Evolutionary conservation across 805 yeast species (phyloP).

Genomic region (Saturnispora zaruensis): DNA sequence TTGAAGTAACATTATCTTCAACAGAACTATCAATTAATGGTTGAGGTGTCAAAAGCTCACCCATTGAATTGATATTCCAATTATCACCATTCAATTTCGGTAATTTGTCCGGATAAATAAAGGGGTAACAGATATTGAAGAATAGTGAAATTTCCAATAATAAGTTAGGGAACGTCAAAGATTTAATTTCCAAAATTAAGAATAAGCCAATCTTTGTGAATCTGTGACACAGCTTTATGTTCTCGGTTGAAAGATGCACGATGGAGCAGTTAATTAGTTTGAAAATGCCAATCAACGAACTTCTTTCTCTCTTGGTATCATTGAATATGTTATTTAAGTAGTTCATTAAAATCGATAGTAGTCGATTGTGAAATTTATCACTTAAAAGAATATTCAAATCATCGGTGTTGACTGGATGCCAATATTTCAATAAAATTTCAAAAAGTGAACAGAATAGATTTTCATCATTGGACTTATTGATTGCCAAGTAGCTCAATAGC

Average conservation of each 20-base stretch:
- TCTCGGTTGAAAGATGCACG: conserved; percentile 33
- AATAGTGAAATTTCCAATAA: conserved; percentile 39
- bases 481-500: conserved; percentile 12
- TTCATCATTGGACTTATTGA: conserved; percentile 15
- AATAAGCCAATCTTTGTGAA: conserved; percentile 34
- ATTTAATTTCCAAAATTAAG: conserved; percentile 29
- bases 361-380: conserved; percentile 8
- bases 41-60: not conserved
- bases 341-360: conserved; percentile 12
- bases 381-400: not conserved
- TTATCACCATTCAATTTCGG: conserved; percentile 25
- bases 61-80: conserved; percentile 15
- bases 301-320: conserved; percentile 20
- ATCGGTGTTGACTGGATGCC: conserved; percentile 18
- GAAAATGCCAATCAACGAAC: conserved; percentile 26
- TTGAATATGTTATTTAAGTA: conserved; percentile 15
- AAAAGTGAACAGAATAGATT: conserved; percentile 18
- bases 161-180: conserved; percentile 35
- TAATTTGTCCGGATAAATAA: conserved; percentile 24
- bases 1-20: conserved; percentile 4
- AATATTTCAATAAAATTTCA: conserved; percentile 12
- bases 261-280: conserved; percentile 40
- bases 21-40: not conserved
- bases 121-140: conserved; percentile 36
- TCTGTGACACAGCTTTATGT: conserved; percentile 31